phyloP scores from a whole-genome alignment of 2,329 filamentous ascomycete species.

The Aspergillus uvarum region DNA sequence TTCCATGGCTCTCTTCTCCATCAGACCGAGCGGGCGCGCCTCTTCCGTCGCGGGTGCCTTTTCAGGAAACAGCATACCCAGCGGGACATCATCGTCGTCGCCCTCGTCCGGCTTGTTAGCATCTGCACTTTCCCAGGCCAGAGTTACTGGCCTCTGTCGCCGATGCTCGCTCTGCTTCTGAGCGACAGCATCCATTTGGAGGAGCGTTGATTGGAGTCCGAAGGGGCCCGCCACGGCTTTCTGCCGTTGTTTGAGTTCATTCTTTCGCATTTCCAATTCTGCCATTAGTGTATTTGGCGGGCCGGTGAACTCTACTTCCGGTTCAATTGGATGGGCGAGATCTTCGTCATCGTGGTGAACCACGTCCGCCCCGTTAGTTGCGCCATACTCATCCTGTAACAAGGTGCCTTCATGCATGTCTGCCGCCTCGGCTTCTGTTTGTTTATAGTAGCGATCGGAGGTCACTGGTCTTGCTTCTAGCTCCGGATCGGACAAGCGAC shows the following conservation, averaged over 20 bases:
- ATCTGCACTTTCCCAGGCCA: conserved; percentile 78
- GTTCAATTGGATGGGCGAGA: conserved; percentile 44
- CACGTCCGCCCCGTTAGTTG: conserved; percentile 13
- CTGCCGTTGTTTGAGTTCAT: conserved; percentile 78
- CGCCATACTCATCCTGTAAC: conserved; percentile 16
- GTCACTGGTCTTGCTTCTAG: conserved; percentile 13
- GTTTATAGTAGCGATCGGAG: conserved; percentile 13
- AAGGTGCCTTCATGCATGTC: conserved; percentile 22
- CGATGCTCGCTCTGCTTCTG: conserved; percentile 73
- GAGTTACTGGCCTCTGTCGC: conserved; percentile 72
- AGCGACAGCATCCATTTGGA: conserved; percentile 87
- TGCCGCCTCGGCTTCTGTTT: conserved; percentile 23
- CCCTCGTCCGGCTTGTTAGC: conserved; percentile 47
- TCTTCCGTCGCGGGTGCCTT: conserved; percentile 35
- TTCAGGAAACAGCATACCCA: conserved; percentile 73
- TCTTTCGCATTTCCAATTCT: conserved; percentile 86
- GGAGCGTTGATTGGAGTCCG: conserved; percentile 85
- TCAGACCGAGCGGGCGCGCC: conserved; percentile 46
- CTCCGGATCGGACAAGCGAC: conserved; percentile 20
- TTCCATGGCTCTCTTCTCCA: conserved; percentile 75
- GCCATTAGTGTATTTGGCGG: conserved; percentile 87
- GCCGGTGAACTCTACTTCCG: conserved; percentile 57
- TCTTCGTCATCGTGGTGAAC: conserved; percentile 21
- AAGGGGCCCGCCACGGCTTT: conserved; percentile 67
- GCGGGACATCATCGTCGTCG: conserved; percentile 79